Evolutionary conservation across 495 filamentous ascomycete species (phyloP), one percentile per base, ranked within the genome.

Genomic region (Monascus purpureus): DNA sequence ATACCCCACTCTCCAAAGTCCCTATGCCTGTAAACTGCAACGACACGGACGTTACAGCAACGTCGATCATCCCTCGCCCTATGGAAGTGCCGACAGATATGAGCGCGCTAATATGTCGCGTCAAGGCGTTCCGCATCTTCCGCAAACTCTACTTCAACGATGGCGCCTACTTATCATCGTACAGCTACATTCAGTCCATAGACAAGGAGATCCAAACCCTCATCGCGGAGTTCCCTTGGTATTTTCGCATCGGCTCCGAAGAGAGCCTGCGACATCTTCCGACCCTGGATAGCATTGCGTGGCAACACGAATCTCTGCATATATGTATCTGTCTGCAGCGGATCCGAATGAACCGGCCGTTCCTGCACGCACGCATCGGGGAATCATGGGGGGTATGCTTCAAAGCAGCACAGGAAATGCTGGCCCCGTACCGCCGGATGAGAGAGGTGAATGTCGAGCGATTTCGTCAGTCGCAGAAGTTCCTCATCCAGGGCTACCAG

Each of bases 311-410:
- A 25, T 25, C 17, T 13, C 8, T 31, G 28, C 35, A 37, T 13
- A 26, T 31, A 2, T 20, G 28, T 15, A 31, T 32, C 28, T 37
- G 35, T 25, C 28, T 37, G 15, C 28, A 37, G 13, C 28, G 35
- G 11, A 31, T 37, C 23, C 35, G 28, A 11, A 14, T 37, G 8
- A 37, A 37, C 6, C 22, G 28, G 17, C 28, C 28, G 6, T 37
- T 37, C 17, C 35, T 37, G 13, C 35, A 37, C 20, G 35, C 35
- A 1, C 35, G 28, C 9, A 27, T 37, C 20, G 35, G 35, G 3
- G 28, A 31, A 19, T 37, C 35, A 13, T 36, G 34, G 35, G 11
- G 23, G 15, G 35, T 31, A 3, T 39, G 36, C 19, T 20, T 27
- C 4, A 29, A 33, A 22, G 30, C 17, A 23, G 30, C 36, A 8